Percentiles rank a stretch among this genome's conserved stretches.
Conservation (phyloP, 495 filamentous ascomycete genomes). For the Trichocladium antarcticum region DNA sequence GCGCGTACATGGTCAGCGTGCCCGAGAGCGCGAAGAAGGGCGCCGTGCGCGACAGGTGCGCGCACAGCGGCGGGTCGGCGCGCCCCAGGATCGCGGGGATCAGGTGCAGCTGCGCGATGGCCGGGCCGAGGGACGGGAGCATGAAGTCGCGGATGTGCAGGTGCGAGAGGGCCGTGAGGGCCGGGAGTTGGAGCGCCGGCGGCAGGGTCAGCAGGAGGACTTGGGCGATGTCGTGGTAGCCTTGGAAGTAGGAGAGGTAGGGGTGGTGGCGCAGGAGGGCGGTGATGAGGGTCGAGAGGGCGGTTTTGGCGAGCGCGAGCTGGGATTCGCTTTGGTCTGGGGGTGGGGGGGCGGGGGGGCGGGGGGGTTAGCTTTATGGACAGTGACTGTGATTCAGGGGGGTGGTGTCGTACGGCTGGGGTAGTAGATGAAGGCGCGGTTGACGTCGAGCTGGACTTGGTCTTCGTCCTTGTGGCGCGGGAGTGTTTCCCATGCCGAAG, state of each 20-base stretch:
- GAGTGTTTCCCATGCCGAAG: slow-evolving; percentile 42
- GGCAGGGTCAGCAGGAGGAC: slow-evolving; percentile 81
- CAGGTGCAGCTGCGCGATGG: slow-evolving; percentile 69
- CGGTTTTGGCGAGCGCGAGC: slow-evolving; percentile 51
- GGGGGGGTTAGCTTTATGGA: no score
- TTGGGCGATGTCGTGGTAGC: slow-evolving; percentile 96
- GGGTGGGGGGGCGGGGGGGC: neutral
- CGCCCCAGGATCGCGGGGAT: slow-evolving; percentile 67
- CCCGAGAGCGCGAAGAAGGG: slow-evolving; percentile 89
- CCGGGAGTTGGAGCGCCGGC: slow-evolving; percentile 33
- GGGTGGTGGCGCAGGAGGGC: slow-evolving; percentile 69
- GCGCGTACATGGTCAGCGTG: slow-evolving; percentile 88
- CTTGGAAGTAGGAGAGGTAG: slow-evolving; percentile 91
- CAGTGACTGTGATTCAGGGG: no score
- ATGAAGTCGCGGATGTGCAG: slow-evolving; percentile 94
- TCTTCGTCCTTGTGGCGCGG: slow-evolving; percentile 70
- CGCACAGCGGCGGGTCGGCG: slow-evolving; percentile 54
- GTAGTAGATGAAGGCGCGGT: slow-evolving; percentile 96
- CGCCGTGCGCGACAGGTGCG: slow-evolving; percentile 62
- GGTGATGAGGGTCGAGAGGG: slow-evolving; percentile 65
- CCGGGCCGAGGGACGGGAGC: slow-evolving; percentile 77
- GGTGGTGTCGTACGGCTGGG: slow-evolving; percentile 50
- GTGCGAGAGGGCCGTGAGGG: slow-evolving; percentile 69
- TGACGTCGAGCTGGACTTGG: slow-evolving; percentile 82
- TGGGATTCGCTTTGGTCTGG: slow-evolving; percentile 44